Conservation (phyloP, 768 basidiomycete genomes). For the Solioccasus polychromus region DNA sequence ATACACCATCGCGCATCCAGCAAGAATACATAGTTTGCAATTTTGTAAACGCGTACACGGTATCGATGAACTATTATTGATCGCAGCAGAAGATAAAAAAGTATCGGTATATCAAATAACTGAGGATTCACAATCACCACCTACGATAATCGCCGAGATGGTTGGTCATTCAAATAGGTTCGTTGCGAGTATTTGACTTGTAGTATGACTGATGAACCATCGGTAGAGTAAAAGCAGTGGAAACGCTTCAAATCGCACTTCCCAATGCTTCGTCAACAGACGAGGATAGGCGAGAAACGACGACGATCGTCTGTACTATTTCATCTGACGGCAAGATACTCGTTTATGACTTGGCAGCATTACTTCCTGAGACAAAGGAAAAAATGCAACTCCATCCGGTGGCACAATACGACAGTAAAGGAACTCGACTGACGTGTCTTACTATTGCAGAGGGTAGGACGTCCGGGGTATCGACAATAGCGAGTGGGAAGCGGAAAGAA, state of each 20-base stretch:
- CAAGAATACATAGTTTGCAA: conserved; percentile 79
- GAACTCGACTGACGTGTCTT: conserved; percentile 78
- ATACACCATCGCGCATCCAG: conserved; percentile 69
- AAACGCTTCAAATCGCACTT: conserved; percentile 60
- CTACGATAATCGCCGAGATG: conserved; percentile 66
- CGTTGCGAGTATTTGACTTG: background rate
- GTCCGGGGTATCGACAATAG: conserved; percentile 10
- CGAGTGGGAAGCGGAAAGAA: conserved; percentile 38
- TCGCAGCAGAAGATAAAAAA: conserved; percentile 88
- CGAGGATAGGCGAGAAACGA: conserved; percentile 34
- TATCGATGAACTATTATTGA: conserved; percentile 69
- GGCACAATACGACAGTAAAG: conserved; percentile 78
- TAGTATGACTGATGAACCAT: conserved; percentile 1
- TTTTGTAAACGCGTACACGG: conserved; percentile 65
- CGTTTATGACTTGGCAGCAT: conserved; percentile 63
- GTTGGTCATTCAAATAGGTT: conserved; percentile 87
- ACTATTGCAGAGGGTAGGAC: conserved; percentile 53
- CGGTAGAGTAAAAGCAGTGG: conserved; percentile 75
- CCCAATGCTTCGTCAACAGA: conserved; percentile 31
- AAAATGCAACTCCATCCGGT: conserved; percentile 48
- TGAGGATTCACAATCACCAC: conserved; percentile 41
- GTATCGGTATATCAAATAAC: conserved; percentile 71
- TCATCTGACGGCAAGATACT: conserved; percentile 90
- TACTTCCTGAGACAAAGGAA: conserved; percentile 35
- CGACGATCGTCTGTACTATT: conserved; percentile 68